These are phyloP conservation scores for Geotrichum macrosporum DNA, from an alignment of 1,139 yeast species.

Conservation along the genomic window DNA sequence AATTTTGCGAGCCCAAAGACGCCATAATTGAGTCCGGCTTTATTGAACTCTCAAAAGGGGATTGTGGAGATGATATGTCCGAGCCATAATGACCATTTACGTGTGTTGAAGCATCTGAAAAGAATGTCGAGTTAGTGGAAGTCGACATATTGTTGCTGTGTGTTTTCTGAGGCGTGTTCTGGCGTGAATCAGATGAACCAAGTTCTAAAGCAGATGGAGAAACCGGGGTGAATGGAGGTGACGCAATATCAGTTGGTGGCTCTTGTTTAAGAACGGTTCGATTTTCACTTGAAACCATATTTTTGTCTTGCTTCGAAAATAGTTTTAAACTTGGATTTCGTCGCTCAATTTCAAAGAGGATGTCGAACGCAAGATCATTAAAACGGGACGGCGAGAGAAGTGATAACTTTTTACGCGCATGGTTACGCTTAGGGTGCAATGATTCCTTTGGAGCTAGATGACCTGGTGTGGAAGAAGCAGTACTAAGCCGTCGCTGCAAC, in stretches of 20 bases:
- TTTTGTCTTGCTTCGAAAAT: not conserved
- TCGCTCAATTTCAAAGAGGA: conserved; percentile 79
- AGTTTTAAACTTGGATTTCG: conserved; percentile 37
- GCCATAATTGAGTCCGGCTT: not conserved
- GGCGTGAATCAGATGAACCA: too few species aligned
- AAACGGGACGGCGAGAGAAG: conserved; percentile 77
- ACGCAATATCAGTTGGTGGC: not conserved
- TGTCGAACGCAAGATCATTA: conserved; percentile 87
- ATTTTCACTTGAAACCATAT: too few species aligned
- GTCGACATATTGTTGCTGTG: conserved; percentile 4
- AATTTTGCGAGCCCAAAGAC: not conserved
- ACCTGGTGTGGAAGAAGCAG: conserved; percentile 45
- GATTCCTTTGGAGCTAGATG: conserved; percentile 63
- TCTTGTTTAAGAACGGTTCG: not conserved
- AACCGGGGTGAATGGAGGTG: not conserved
- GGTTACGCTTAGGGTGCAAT: conserved; percentile 91
- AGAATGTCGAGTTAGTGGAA: conserved; percentile 8
- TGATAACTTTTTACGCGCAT: conserved; percentile 89
- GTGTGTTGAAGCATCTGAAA: conserved; percentile 8
- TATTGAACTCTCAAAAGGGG: not conserved
- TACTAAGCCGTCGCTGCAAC: conserved; percentile 62
- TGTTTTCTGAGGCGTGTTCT: too few species aligned
- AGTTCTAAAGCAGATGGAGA: not conserved
- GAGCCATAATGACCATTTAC: not conserved
- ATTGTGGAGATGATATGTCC: not conserved